A percentile compares a stretch with the other conserved stretches of the same genome.
Evolutionary conservation across 306 rosid species (phyloP).

Genomic region (Coriaria nepalensis): DNA sequence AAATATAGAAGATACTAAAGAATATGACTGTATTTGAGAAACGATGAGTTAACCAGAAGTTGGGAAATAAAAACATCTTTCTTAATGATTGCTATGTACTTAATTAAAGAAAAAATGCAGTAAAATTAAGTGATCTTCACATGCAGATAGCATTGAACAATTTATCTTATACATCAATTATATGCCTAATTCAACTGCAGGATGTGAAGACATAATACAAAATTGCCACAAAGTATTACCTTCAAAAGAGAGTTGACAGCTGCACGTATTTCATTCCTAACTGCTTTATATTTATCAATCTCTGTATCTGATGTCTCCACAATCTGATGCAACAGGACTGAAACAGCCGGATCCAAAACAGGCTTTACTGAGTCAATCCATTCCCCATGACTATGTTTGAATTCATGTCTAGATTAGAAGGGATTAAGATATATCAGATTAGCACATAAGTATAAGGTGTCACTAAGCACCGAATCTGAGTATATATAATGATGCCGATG

Average conservation of each 20-base stretch:
- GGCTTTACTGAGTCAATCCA: constrained; percentile 72
- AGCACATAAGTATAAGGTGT: no score
- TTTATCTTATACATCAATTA: not conserved
- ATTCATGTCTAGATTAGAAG: constrained; percentile 52
- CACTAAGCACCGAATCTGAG: no score
- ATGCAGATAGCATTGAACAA: not conserved
- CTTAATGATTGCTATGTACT: not conserved
- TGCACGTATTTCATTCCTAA: constrained; percentile 55
- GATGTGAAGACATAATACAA: not conserved
- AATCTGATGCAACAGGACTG: constrained; percentile 37
- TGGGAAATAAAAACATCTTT: not conserved
- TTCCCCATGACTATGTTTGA: constrained; percentile 42
- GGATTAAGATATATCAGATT: no score
- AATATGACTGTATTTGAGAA: no score
- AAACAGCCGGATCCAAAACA: constrained; percentile 41
- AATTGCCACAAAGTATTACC: constrained; percentile 32
- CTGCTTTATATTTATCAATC: constrained; percentile 44
- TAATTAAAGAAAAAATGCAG: not conserved
- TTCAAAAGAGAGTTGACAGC: constrained; percentile 64
- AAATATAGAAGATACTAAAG: no score
- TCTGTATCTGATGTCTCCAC: constrained; percentile 36
- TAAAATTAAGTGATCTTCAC: not conserved
- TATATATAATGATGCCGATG: no score
- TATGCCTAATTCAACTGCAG: not conserved
- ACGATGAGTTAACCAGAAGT: constrained; percentile 1